Evolutionary conservation across 495 filamentous ascomycete genomes (phyloP).

Genomic region (Evansstolkia leycettana): DNA sequence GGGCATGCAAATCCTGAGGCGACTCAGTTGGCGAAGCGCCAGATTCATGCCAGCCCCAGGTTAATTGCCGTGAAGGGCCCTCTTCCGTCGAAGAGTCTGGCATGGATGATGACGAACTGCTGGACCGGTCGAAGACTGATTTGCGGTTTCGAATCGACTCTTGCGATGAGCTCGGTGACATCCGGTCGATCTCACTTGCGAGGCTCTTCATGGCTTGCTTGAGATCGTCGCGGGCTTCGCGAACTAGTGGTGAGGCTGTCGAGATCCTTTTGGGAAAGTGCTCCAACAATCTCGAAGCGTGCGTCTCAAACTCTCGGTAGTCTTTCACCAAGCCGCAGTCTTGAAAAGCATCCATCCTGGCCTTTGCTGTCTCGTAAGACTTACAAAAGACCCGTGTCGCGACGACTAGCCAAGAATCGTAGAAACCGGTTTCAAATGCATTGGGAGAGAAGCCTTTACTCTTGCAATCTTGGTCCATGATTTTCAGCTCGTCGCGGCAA

Average conservation of each 20-base stretch:
- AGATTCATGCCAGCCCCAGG: conserved; percentile 20
- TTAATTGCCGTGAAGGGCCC: conserved; percentile 20
- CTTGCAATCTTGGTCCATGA: conserved; percentile 37
- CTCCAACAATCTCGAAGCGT: conserved; percentile 44
- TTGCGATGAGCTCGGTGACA: conserved; percentile 37
- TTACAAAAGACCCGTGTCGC: conserved; percentile 47
- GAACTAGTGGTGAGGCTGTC: conserved; percentile 26
- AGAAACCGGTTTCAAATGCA: conserved; percentile 14
- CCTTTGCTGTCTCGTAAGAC: conserved; percentile 49
- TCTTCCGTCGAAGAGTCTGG: conserved; percentile 27
- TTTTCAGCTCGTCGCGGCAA: conserved; percentile 55
- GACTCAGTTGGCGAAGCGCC: conserved; percentile 20
- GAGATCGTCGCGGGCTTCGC: conserved; percentile 31
- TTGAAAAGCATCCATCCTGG: conserved; percentile 41
- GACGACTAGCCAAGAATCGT: conserved; percentile 50
- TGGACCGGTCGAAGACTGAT: conserved; percentile 64
- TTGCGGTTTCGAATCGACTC: conserved; percentile 37
- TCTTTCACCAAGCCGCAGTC: conserved; percentile 55
- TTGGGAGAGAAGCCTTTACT: conserved; percentile 3
- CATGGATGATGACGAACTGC: conserved; percentile 45
- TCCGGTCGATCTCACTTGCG: conserved; percentile 42
- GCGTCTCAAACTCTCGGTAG: conserved; percentile 57
- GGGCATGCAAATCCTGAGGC: conserved; percentile 16
- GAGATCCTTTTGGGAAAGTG: conserved; percentile 21
- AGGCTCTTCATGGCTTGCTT: conserved; percentile 38